A percentile compares a stretch with the other conserved stretches of the same genome.
These are phyloP conservation scores for Bondarzewia mesenterica DNA, from an alignment of 1,284 basidiomycete species.

Conservation along the genomic window DNA sequence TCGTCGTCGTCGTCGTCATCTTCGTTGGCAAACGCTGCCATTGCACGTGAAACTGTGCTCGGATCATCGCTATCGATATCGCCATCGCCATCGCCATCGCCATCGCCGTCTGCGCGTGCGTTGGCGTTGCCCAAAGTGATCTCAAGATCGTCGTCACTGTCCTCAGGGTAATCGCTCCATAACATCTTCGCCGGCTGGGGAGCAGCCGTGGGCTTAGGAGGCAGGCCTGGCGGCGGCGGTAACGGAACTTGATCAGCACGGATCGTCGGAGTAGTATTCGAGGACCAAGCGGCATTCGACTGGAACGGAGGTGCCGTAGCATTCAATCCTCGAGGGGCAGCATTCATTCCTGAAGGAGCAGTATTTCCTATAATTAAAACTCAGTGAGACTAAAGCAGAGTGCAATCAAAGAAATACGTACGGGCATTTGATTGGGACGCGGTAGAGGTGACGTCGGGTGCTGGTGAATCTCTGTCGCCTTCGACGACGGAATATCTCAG, in stretches of 20 bases:
- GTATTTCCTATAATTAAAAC: background rate
- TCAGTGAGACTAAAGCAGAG: background rate
- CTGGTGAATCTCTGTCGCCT: too few relatives aligned
- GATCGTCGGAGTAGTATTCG: background rate
- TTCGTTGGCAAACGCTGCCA: background rate
- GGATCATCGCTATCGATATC: background rate
- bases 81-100: background rate
- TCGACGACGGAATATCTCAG: too few relatives aligned
- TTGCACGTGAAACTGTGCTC: background rate
- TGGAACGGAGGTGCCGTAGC: background rate
- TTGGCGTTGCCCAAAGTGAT: background rate
- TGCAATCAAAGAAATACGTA: too few relatives aligned
- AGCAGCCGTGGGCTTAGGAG: background rate
- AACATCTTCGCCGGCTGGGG: background rate
- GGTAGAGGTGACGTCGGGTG: too few relatives aligned
- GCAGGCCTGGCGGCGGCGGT: background rate
- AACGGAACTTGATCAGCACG: background rate
- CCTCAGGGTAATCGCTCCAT: background rate
- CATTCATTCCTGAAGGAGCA: background rate
- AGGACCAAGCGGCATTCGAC: background rate
- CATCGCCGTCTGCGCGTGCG: background rate
- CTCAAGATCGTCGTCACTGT: background rate
- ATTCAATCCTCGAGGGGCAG: background rate
- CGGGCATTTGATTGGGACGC: too few relatives aligned
- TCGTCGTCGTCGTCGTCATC: background rate